Evolutionary conservation across 805 yeast species (phyloP).

Genomic region (Starmerella roubikii): DNA sequence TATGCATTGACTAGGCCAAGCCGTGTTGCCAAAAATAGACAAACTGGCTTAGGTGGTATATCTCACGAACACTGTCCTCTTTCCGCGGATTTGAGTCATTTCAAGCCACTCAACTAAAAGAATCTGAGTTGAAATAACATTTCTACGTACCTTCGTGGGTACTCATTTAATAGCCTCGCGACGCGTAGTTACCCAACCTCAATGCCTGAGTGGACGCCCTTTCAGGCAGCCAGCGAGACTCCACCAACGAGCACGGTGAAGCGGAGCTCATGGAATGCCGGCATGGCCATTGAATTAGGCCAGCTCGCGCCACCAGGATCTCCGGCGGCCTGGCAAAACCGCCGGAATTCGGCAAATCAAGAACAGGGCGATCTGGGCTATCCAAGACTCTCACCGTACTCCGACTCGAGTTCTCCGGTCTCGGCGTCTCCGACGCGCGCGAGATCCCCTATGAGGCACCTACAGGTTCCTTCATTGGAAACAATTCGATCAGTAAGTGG

Average conservation of each 20-base stretch:
- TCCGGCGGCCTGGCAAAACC: constrained; percentile 17
- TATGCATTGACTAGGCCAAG: too few relatives aligned
- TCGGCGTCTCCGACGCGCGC: constrained; percentile 6
- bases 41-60: too few relatives aligned
- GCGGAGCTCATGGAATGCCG: constrained; percentile 18
- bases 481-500: constrained; percentile 15
- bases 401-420: too few relatives aligned
- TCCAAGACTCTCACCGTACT: too few relatives aligned
- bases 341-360: background rate
- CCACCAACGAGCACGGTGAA: constrained; percentile 10
- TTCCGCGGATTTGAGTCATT: too few relatives aligned
- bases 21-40: too few relatives aligned
- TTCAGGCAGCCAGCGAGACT: background rate
- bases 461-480: constrained; percentile 4
- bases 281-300: constrained; percentile 12
- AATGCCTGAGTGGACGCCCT: constrained; percentile 1
- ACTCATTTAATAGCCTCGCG: too few relatives aligned
- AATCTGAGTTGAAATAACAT: too few relatives aligned
- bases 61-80: too few relatives aligned
- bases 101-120: too few relatives aligned
- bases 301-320: constrained; percentile 15
- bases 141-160: too few relatives aligned
- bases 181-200: background rate
- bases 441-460: constrained; percentile 1
- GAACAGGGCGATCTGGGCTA: too few relatives aligned